phyloP scores from a whole-genome alignment of 257 asterid species.

The Solanum raphanifolium region DNA sequence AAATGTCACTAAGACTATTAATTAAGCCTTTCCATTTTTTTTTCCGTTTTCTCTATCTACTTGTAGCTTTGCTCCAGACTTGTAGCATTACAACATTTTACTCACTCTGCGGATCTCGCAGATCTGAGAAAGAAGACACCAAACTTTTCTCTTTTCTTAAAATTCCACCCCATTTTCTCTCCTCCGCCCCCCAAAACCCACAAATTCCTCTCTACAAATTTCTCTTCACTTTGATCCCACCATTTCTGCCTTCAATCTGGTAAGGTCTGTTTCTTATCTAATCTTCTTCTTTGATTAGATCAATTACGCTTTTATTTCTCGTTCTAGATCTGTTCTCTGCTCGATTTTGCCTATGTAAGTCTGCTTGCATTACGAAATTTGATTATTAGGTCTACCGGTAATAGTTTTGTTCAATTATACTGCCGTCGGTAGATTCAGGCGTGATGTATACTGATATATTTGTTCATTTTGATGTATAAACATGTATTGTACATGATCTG shows the following conservation, averaged over 20 bases:
- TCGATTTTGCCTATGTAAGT: background rate
- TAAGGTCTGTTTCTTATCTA: background rate
- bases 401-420: background rate
- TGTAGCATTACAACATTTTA: background rate
- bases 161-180: background rate
- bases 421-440: background rate
- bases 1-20: background rate
- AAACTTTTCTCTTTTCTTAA: background rate
- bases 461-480: background rate
- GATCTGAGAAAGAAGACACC: background rate
- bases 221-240: background rate
- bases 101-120: slow-evolving; percentile 1
- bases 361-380: background rate
- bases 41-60: background rate
- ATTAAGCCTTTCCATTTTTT: background rate
- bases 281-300: background rate
- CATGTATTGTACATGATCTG: background rate
- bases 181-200: background rate
- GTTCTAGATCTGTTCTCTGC: background rate
- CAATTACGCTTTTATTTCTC: background rate
- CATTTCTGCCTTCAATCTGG: background rate
- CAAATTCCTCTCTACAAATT: background rate
- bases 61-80: background rate
- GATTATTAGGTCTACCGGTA: background rate
- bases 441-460: background rate